Evolutionary conservation across 768 basidiomycete species (phyloP), one percentile per base, ranked within the genome.

Genomic region (Trametes sanguinea): DNA sequence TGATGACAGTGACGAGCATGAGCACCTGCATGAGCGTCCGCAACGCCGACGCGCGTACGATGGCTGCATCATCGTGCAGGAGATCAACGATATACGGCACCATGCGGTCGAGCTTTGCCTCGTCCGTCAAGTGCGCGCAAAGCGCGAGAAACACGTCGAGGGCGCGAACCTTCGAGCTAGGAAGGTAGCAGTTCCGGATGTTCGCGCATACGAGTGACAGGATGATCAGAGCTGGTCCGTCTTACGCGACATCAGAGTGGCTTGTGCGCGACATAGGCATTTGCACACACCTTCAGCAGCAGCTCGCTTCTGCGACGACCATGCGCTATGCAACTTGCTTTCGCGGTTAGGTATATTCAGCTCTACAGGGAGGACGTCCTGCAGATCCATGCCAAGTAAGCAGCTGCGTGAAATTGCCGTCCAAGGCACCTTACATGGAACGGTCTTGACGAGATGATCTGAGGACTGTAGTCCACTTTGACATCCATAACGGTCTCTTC

Each of bases 91-190:
- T 83, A 66, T 95, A 98, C 0, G 97, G 97, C 2, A 96, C 81
- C 78, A 97, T 85, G 2, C 95, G 85, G 71, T 99, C 97, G 54
- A 98, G 76, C 72, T 95, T 95, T 3, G 95, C 94, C 73, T 98
- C 97, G 69, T 98, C 97, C 0, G 93, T 93, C 39, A 98, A 78
- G 67, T 90, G 89, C 10, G 84, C 82, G 7, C 85, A 82, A 14
- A 98, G 78, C 0, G 92, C 91, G 29, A 97, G 81, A 58, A 97
- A 89, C 4, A 96, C 81, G 68, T 98, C 94, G 50, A 98, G 75
- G 1, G 89, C 92, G 39, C 85, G 87, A 27, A 95, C 76, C 74
- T 94, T 94, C 17, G 94, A 95, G 29, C 90, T 89, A 0, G 96
- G 93, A 0, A 94, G 80, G 9, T 81, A 76, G 68, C 92, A 96